Base-by-base conservation (phyloP, 2,329 filamentous ascomycete genomes). In the Fusarium siculi region DNA sequence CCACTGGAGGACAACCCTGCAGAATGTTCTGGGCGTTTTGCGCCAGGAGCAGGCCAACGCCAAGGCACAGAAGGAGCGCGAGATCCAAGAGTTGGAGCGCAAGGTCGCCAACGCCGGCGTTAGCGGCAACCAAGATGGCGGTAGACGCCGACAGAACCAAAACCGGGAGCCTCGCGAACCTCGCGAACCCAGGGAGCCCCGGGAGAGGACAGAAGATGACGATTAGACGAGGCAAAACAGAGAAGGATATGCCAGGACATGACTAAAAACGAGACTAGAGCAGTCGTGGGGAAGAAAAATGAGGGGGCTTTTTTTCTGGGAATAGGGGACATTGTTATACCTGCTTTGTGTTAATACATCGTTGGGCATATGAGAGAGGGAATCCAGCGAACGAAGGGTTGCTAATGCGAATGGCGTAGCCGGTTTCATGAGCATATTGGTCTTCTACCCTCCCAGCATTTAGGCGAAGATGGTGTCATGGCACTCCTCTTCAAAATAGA, bases 1-100 rank as follows among this genome's bases (percentile, higher is more conserved):
- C 84, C 93, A 95, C 82, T 98, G 96, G 96, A 92, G 93, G 82
- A 88, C 90, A 77, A 96, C 93, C 77, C 86, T 98, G 78, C 89
- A 90, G 80, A 91, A 90, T 75, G 95, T 99, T 23, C 86, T 97
- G 76, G 86, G 87, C 63, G 93, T 96, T 50, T 89, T 98, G 75
- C 90, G 92, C 79, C 87, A 90, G 81, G 94, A 97, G 86, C 92
- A 97, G 87, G 88, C 92, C 84, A 92, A 93, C 78, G 95, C 93
- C 76, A 88, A 93, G 77, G 85, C 90, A 60, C 91, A 93, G 82
- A 92, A 91, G 85, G 94, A 97, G 86, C 92, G 92, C 76, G 94
- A 94, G 84, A 83, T 88, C 74, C 90, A 91, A 81, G 91, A 93
- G 81, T 83, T 90, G 30, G 93, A 94, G 84, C 87, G 90, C 77